Conservation (phyloP, 2,329 filamentous ascomycete genomes). For the Colletotrichum lindemuthianum region DNA sequence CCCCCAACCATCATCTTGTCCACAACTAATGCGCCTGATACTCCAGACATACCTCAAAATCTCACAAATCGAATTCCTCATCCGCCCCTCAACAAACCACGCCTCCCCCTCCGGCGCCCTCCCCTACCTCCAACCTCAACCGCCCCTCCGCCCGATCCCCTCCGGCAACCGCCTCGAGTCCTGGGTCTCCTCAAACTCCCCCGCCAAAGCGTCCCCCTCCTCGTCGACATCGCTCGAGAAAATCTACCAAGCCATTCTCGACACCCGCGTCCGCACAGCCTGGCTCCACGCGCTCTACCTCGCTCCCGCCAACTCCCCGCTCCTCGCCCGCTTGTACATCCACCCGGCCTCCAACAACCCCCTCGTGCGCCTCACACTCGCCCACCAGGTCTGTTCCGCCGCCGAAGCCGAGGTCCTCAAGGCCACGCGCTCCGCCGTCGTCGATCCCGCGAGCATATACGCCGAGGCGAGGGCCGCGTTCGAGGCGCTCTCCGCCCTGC, state of each 20-base stretch:
- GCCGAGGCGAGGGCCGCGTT: conserved; percentile 57
- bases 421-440: conserved; percentile 53
- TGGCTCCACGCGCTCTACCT: conserved; percentile 92
- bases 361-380: conserved; percentile 71
- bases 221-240: conserved; percentile 57
- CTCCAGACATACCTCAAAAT: conserved; percentile 84
- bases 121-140: conserved; percentile 80
- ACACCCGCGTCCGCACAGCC: conserved; percentile 81
- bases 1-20: background rate
- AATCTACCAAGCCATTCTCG: conserved; percentile 81
- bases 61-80: conserved; percentile 72
- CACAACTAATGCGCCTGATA: background rate
- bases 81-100: conserved; percentile 86
- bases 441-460: conserved; percentile 52
- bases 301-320: conserved; percentile 69
- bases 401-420: conserved; percentile 80
- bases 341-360: conserved; percentile 66
- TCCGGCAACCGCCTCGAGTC: conserved; percentile 72
- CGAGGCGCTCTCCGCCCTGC: conserved; percentile 54
- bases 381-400: conserved; percentile 74
- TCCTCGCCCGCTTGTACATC: conserved; percentile 80
- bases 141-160: conserved; percentile 58
- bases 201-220: conserved; percentile 27
- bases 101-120: conserved; percentile 89
- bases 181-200: conserved; percentile 69